These are phyloP conservation scores for Microsporum ferrugineum DNA, from an alignment of 2,329 filamentous ascomycete genomes.

Conservation along the genomic window DNA sequence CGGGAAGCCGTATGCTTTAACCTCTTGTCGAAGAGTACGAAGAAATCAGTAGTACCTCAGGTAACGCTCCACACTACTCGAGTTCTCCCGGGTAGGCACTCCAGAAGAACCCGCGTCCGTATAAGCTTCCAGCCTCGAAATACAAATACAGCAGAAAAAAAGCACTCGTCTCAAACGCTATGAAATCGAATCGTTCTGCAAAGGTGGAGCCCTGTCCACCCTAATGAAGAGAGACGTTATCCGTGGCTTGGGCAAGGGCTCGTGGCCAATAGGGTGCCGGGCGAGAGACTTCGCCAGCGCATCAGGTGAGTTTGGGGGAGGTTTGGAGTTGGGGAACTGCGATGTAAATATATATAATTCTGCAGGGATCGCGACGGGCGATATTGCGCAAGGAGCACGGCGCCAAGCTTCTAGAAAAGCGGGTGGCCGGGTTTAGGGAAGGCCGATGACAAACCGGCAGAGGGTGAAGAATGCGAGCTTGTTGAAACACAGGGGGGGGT, in stretches of 20 bases:
- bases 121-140: no score
- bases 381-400: neutral
- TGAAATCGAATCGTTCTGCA: neutral
- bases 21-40: no score
- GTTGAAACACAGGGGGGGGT: neutral
- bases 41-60: no score
- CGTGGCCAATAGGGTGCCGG: neutral
- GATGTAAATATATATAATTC: neutral
- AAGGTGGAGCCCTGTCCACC: neutral
- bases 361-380: neutral
- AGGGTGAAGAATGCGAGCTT: neutral
- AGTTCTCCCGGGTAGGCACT: no score
- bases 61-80: no score
- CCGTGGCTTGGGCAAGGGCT: neutral
- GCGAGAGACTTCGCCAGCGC: neutral
- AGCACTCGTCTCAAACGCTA: neutral
- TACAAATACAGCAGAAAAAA: no score
- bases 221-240: neutral
- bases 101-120: no score
- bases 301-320: neutral
- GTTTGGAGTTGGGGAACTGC: no score
- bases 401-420: slow-evolving; percentile 2
- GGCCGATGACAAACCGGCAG: neutral
- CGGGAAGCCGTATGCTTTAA: no score
- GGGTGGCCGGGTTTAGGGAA: slow-evolving; percentile 2